Conservation (phyloP, 163 green algal species). For the Chlorella variabilis region DNA sequence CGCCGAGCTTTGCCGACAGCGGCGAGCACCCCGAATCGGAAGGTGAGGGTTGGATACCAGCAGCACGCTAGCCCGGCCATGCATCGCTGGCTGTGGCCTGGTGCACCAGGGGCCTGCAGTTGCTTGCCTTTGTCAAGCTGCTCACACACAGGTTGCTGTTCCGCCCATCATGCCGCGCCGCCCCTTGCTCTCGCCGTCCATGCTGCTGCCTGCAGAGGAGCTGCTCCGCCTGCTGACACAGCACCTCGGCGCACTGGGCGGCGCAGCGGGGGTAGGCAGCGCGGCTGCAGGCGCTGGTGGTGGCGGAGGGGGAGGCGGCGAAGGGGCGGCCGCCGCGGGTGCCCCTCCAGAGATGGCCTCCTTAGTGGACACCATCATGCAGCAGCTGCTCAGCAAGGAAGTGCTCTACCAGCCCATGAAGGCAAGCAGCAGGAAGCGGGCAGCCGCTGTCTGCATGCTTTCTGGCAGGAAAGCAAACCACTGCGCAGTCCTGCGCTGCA, state of each 20-base stretch:
- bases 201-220: no score
- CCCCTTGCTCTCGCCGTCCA: no score
- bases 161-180: no score
- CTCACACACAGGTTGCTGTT: no score
- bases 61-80: no score
- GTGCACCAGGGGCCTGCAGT: no score
- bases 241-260: constrained; percentile 4
- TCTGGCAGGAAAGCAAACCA: background rate
- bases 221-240: constrained; percentile 23
- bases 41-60: no score
- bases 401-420: constrained; percentile 89
- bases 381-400: constrained; percentile 89
- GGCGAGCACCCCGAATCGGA: constrained; percentile 8
- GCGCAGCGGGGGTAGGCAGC: background rate
- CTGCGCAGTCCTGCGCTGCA: no score
- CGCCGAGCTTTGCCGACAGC: constrained; percentile 27
- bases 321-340: background rate
- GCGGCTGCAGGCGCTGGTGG: background rate
- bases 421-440: constrained; percentile 43
- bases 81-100: no score
- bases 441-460: background rate
- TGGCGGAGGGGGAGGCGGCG: background rate
- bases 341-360: constrained; percentile 51
- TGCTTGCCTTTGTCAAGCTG: no score
- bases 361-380: constrained; percentile 86